Percentiles rank a stretch among this genome's conserved stretches.
Conservation (phyloP, 305 asterid species). For the Solanum hybrid region DNA sequence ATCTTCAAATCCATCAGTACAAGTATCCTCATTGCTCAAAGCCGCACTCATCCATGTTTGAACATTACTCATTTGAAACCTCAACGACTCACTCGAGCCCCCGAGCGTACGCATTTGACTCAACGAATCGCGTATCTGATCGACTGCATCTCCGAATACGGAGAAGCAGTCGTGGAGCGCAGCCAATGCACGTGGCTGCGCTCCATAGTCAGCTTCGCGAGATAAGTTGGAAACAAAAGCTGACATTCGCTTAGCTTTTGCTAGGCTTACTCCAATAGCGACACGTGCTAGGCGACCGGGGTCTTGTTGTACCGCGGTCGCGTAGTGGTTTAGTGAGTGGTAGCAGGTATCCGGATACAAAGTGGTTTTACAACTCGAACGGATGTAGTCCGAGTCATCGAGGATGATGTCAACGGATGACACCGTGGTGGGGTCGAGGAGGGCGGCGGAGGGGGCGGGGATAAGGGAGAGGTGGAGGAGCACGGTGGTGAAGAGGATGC, state of each 20-base stretch:
- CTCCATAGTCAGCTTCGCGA: slow-evolving; percentile 37
- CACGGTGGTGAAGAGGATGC: slow-evolving; percentile 10
- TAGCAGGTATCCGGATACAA: slow-evolving; percentile 59
- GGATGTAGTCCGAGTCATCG: slow-evolving; percentile 48
- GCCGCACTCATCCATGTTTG: slow-evolving; percentile 48
- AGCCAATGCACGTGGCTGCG: slow-evolving; percentile 24
- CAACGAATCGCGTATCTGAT: slow-evolving; percentile 59
- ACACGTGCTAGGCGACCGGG: slow-evolving; percentile 54
- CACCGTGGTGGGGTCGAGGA: not conserved
- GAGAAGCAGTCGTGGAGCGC: slow-evolving; percentile 70
- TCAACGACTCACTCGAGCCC: slow-evolving; percentile 20
- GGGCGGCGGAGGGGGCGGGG: slow-evolving; percentile 1
- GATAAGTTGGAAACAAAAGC: slow-evolving; percentile 47
- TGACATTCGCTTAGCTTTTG: slow-evolving; percentile 35
- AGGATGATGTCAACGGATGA: not conserved
- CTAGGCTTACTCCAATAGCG: slow-evolving; percentile 66
- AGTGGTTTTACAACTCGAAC: slow-evolving; percentile 55
- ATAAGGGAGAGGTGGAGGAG: slow-evolving; percentile 19
- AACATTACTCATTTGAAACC: slow-evolving; percentile 29
- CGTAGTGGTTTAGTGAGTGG: slow-evolving; percentile 53
- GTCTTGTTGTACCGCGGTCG: slow-evolving; percentile 44
- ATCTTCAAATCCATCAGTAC: slow-evolving; percentile 37
- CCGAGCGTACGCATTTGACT: slow-evolving; percentile 56
- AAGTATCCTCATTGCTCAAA: slow-evolving; percentile 34
- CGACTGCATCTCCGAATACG: slow-evolving; percentile 54